Base-by-base conservation (phyloP, 2,329 filamentous ascomycete species). In the Rhinocladiella mackenziei region DNA sequence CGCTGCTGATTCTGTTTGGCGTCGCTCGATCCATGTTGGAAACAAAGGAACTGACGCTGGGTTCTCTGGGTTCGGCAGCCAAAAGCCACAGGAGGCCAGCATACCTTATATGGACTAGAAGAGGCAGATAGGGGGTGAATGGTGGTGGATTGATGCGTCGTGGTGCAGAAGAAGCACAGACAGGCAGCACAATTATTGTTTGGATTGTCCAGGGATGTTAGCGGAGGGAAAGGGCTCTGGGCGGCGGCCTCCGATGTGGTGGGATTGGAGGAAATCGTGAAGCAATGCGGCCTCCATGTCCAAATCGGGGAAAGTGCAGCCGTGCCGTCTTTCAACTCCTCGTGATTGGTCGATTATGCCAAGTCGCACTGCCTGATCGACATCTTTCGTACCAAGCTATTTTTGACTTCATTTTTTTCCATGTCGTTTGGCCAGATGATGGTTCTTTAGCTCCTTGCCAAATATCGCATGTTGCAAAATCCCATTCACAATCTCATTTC, bases 181-280 rank as follows among this genome's bases (percentile, higher is more conserved):
- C 31, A 53, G 46, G 50, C 50, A 53, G 33, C 32, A 34, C 14
- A 23, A 45, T n/a, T n/a, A n/a, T 50, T 53, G 43, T 44, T 36
- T 41, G 20, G 13, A 39, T 14, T 46, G 18, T 34, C 33, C 31
- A 33, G 47, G 48, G 37, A 30, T 30, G 34, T 32, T 31, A 22
- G 35, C 43, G 20, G 9, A 44, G 33, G 35, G 40, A 43, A n/a
- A n/a, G n/a, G n/a, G n/a, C n/a, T n/a, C n/a, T n/a, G n/a, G n/a
- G 46, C 45, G 50, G 50, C 45, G 43, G 22, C 45, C 46, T 53
- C 50, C 50, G 50, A 53, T 49, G 35, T 23, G 29, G 31, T 26
- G 15, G 30, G 8, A 35, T 32, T 17, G 20, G 11, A 14, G 30
- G 34, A 39, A 40, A 39, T 29, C 13, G 28, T 17, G 30, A 31